Evolutionary conservation across 345 rosid species (phyloP).

Genomic region (Raphanus sativus): DNA sequence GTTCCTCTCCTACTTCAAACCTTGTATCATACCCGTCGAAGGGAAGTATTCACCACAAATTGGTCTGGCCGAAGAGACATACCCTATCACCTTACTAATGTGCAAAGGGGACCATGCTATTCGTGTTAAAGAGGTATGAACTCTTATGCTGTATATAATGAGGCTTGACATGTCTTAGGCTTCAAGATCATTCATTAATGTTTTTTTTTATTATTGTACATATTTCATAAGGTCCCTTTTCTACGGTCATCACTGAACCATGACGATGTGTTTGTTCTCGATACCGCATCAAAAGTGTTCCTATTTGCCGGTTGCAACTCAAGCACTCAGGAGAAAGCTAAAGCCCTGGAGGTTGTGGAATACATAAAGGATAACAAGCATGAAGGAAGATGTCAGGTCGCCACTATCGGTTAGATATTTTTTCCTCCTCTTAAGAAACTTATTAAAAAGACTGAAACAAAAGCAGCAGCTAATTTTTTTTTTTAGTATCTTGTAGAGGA

Average conservation of each 20-base stretch:
- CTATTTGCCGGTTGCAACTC: constrained; percentile 87
- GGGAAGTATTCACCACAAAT: constrained; percentile 52
- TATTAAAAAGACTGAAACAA: neutral
- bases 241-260: constrained; percentile 82
- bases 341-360: constrained; percentile 77
- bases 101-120: constrained; percentile 86
- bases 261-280: constrained; percentile 72
- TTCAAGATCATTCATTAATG: neutral
- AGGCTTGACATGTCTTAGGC: neutral
- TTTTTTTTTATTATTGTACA: too few species aligned
- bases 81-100: constrained; percentile 51
- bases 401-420: constrained; percentile 60
- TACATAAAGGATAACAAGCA: constrained; percentile 74
- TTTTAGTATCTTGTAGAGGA: constrained; percentile 56
- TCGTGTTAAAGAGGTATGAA: constrained; percentile 69
- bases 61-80: constrained; percentile 42
- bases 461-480: constrained; percentile 11
- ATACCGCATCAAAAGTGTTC: constrained; percentile 78
- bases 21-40: constrained; percentile 79
- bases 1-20: constrained; percentile 80
- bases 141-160: too few species aligned
- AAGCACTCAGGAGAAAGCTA: constrained; percentile 81
- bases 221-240: constrained; percentile 88
- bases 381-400: constrained; percentile 74
- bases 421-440: neutral